These are phyloP conservation scores for Amanita fuliginea DNA, from an alignment of 768 basidiomycete species.

Conservation along the genomic window DNA sequence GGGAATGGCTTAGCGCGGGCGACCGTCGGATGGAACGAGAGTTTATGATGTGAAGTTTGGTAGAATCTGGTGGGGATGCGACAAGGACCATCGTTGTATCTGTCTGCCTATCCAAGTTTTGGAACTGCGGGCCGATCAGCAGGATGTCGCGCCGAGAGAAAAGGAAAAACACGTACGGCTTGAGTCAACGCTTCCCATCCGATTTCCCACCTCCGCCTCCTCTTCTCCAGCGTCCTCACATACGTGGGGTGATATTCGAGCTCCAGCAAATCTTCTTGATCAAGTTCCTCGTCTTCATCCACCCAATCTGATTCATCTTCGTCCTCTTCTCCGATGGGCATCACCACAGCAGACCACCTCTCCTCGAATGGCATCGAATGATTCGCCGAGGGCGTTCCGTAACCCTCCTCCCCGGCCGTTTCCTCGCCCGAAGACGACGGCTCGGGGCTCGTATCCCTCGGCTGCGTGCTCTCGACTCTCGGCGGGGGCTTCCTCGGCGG, in stretches of 20 bases:
- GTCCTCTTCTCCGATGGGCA: conserved; percentile 8
- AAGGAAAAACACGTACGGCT: conserved; percentile 35
- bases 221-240: conserved; percentile 53
- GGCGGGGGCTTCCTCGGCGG: conserved; percentile 49
- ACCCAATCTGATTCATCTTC: conserved; percentile 56
- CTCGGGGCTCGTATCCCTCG: conserved; percentile 73
- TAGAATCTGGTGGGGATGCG: conserved; percentile 65
- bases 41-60: conserved; percentile 49
- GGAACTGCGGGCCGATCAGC: conserved; percentile 39
- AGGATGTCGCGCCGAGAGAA: conserved; percentile 7
- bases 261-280: conserved; percentile 61
- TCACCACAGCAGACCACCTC: not conserved
- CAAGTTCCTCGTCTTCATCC: conserved; percentile 61
- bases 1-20: conserved; percentile 29
- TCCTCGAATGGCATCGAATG: conserved; percentile 10
- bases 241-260: conserved; percentile 70
- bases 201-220: conserved; percentile 61
- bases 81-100: conserved; percentile 68
- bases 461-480: conserved; percentile 74
- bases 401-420: conserved; percentile 56
- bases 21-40: conserved; percentile 64
- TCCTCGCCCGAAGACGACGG: conserved; percentile 68
- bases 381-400: conserved; percentile 14
- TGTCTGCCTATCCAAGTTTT: conserved; percentile 68
- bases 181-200: conserved; percentile 68